Base-by-base conservation (phyloP, 2,329 filamentous ascomycete genomes). In the Albifimbria verrucaria region DNA sequence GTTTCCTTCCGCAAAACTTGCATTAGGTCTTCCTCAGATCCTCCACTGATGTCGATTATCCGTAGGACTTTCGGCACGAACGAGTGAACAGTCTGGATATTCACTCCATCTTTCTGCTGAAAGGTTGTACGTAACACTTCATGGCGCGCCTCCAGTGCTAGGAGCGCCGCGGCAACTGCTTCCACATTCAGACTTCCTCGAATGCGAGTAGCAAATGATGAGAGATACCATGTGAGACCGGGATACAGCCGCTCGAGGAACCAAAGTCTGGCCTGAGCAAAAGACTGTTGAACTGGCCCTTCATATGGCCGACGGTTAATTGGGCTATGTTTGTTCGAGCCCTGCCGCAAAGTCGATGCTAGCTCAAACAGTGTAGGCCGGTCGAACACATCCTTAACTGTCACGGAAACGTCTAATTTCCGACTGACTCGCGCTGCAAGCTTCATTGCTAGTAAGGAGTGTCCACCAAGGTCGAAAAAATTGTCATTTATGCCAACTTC, bases 401-500 rank as follows among this genome's bases (percentile, higher is more conserved):
- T 22, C 5, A 48, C 5, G n/a, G 6, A 5, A 20, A 32, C 15
- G 11, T 22, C 25, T 20, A 32, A n/a, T n/a, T 26, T 44, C 24
- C n/a, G 46, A 17, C 22, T 42, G 15, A 26, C 25, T 11, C 46
- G 15, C 5, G 32, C 41, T 0, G 59, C 60, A 36, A 63, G 62
- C 42, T 45, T 21, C 44, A 47, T 23, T 11, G 63, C 62, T 1
- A 48, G 51, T 15, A 66, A 52, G 1, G 65, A 67, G 43, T 66
- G 60, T 5, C 65, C 65, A 2, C 65, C 65, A 3, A 67, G 56
- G 3, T 49, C 49, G 41, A 67, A 59, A 47, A 67, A 67, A 41
- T 56, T 57, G 45, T 61, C 56, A 17, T 54, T 52, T 2, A 47
- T 25, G 5, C 44, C 44, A 26, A 47, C 25, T 12, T 24, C 32